These are phyloP conservation scores for Vigna angularis DNA, from an alignment of 306 rosid species.

Conservation along the genomic window DNA sequence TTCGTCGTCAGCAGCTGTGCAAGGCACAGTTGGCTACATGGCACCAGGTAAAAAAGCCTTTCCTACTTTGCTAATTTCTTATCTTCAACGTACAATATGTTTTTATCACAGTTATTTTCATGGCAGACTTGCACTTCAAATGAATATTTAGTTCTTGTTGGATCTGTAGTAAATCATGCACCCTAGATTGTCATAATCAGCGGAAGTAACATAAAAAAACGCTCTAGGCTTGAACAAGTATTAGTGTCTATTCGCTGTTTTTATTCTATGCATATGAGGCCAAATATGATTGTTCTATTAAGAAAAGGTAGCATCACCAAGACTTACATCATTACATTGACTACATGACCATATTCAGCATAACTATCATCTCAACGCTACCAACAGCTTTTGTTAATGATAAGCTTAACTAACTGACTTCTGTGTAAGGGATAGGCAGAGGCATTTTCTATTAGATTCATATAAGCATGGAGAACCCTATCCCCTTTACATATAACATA, in stretches of 20 bases:
- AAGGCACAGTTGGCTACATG: conserved; percentile 85
- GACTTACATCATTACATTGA: background rate
- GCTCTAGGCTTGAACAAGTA: background rate
- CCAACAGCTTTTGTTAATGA: background rate
- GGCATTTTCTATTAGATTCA: background rate
- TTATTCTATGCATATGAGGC: background rate
- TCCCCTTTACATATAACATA: background rate
- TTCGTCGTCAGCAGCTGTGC: conserved; percentile 69
- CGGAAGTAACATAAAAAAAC: background rate
- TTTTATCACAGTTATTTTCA: conserved; percentile 10
- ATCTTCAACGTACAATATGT: background rate
- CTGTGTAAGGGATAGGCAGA: background rate
- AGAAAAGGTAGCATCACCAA: background rate
- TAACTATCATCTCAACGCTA: background rate
- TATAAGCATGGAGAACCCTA: background rate
- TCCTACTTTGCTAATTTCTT: conserved; percentile 14
- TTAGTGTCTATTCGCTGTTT: conserved; percentile 10
- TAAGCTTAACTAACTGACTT: background rate
- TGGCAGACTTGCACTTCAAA: conserved; percentile 19
- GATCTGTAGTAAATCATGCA: background rate
- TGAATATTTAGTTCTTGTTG: conserved; percentile 25
- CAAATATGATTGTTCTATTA: background rate
- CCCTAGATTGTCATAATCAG: conserved; percentile 2
- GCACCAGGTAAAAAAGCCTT: conserved; percentile 80
- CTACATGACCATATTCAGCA: conserved; percentile 26